Evolutionary conservation across 805 yeast species (phyloP).

Genomic region (Ogataea populi-albae): DNA sequence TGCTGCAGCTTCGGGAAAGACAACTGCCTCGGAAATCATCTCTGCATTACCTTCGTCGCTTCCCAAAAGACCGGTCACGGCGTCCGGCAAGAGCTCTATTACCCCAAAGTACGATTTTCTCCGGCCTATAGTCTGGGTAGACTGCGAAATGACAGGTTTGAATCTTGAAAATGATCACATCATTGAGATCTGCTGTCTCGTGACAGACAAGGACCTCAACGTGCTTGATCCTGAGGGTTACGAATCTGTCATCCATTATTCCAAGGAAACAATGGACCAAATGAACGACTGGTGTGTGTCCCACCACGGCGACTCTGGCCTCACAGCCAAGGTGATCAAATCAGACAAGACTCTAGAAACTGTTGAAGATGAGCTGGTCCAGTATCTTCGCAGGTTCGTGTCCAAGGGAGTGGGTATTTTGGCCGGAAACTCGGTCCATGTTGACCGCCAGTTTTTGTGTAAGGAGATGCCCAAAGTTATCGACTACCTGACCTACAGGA

Average conservation of each 20-base stretch:
- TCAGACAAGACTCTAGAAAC: conserved; percentile 50
- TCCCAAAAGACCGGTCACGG: too few relatives aligned
- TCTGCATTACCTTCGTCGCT: too few relatives aligned
- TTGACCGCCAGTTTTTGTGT: conserved; percentile 83
- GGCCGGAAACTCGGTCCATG: conserved; percentile 91
- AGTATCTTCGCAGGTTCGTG: conserved; percentile 56
- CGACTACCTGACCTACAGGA: conserved; percentile 64
- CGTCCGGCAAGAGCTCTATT: conserved; percentile 1
- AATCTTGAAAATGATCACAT: conserved; percentile 78
- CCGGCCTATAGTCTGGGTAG: conserved; percentile 79
- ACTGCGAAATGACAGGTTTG: conserved; percentile 98
- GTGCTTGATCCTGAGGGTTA: conserved; percentile 68
- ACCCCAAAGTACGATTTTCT: conserved; percentile 16
- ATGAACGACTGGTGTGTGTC: conserved; percentile 89
- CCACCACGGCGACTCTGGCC: conserved; percentile 78
- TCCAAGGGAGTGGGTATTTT: conserved; percentile 61
- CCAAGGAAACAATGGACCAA: conserved; percentile 53
- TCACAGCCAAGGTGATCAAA: conserved; percentile 65
- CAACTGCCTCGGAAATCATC: too few relatives aligned
- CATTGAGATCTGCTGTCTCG: conserved; percentile 85
- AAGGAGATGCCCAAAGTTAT: conserved; percentile 76
- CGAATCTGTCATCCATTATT: conserved; percentile 76
- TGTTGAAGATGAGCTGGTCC: conserved; percentile 65
- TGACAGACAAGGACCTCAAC: conserved; percentile 81
- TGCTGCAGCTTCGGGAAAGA: background rate